phyloP scores from a whole-genome alignment of 2,329 filamentous ascomycete species.

The Pseudogymnoascus sp. region DNA sequence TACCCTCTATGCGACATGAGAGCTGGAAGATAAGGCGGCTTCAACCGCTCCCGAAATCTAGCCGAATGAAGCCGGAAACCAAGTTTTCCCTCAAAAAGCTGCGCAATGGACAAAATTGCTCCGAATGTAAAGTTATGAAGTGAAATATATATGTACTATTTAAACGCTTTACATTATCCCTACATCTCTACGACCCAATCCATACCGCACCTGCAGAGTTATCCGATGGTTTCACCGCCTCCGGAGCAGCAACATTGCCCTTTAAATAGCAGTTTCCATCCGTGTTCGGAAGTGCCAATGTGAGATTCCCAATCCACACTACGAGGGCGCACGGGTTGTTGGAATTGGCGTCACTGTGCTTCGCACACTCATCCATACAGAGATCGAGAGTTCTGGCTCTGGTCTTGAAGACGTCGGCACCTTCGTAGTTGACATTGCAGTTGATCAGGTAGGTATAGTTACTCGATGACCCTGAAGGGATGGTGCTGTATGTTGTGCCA shows the following conservation, averaged over 20 bases:
- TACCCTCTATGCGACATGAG: too few species aligned
- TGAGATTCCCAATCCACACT: neutral
- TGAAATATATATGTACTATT: too few species aligned
- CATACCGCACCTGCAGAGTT: neutral
- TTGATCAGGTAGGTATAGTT: neutral
- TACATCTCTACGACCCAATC: neutral
- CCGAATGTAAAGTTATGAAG: too few species aligned
- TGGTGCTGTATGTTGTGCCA: neutral
- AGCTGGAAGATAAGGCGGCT: too few species aligned
- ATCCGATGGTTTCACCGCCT: neutral
- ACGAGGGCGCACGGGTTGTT: neutral
- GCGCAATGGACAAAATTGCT: neutral
- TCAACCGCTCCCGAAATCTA: too few species aligned
- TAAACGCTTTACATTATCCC: neutral
- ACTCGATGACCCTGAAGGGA: neutral
- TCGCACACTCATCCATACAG: neutral
- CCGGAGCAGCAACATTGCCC: neutral
- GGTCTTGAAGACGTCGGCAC: neutral
- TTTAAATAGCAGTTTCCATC: neutral
- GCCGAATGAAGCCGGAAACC: too few species aligned
- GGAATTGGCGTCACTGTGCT: neutral
- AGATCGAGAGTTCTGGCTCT: neutral
- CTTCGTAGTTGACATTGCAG: neutral
- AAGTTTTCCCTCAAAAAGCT: too few species aligned
- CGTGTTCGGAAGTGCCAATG: neutral